Evolutionary conservation across 208 protist species (phyloP).

Genomic region (Trypanosoma mega): DNA sequence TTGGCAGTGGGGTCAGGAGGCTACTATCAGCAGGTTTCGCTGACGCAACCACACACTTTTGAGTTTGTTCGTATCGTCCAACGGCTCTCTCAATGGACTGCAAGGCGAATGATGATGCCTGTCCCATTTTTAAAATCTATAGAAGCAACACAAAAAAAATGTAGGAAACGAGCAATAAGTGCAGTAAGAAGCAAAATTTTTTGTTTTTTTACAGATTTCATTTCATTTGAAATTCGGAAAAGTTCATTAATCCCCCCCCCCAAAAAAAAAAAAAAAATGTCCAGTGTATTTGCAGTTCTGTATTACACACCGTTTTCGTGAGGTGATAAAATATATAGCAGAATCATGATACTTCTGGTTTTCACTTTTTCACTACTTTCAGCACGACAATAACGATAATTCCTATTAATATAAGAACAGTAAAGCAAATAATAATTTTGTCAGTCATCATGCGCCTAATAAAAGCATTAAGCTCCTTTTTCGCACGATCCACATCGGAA

Average conservation of each 20-base stretch:
- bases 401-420: constrained; percentile 70
- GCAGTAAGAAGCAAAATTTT: background rate
- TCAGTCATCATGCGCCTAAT: constrained; percentile 83
- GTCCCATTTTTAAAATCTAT: background rate
- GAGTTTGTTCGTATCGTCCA: background rate
- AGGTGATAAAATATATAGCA: constrained; percentile 3
- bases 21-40: background rate
- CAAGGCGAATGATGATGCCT: constrained; percentile 16
- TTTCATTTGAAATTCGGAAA: background rate
- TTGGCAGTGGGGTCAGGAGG: background rate
- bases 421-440: constrained; percentile 84
- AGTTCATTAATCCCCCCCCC: no score
- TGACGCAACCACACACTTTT: no score
- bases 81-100: background rate
- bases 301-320: background rate
- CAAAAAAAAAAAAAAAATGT: background rate
- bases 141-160: no score
- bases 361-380: constrained; percentile 21
- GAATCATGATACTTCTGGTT: constrained; percentile 3
- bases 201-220: background rate
- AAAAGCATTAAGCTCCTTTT: constrained; percentile 54
- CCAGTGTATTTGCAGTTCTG: background rate
- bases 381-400: constrained; percentile 78
- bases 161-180: no score
- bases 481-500: constrained; percentile 38